Base-by-base conservation (phyloP, 306 rosid species). In the Dalbergia oliveri region DNA sequence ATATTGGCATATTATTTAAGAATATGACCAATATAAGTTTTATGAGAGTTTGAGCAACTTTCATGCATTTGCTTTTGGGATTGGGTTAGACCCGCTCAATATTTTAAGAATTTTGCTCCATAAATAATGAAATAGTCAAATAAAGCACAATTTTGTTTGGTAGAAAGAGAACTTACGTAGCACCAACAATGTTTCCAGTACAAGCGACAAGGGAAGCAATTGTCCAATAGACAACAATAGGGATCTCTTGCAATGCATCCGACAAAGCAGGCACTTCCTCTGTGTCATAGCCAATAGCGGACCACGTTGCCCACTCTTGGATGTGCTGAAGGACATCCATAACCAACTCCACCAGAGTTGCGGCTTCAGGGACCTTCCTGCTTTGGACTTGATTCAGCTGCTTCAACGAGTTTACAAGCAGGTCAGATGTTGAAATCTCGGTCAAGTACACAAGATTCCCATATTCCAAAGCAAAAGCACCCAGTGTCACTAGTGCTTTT, bases 401-500 rank as follows among this genome's bases (percentile, higher is more conserved):
- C 31, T 26, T 26, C 31, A 26, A 26, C 31, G 31, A 26, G 31
- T 26, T 26, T 26, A 2, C 31, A 2, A 26, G 31, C 3, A 26
- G 31, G 31, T 26, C 31, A 26, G 31, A 26, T 12, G 53, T 47
- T 5, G 15, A 9, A 10, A 14, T 11, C 4, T 11, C 13, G 5
- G 12, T 13, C 3, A 47, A 14, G 12, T 11, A 47, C 14, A 2
- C n/a, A 1, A 47, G 12, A 45, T 37, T 66, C 65, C 83, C 83
- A 49, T 72, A 78, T 15, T 83, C 83, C 19, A 83, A 47, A 37
- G 67, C 37, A 75, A 83, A 78, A 43, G 83, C 83, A 44, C 72
- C 83, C 10, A 83, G 34, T 5, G 53, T 11, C 66, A 78, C 59
- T 1, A 89, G 77, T n/a, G 88, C 88, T 75, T 92, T 92, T 31